Conservation (phyloP, 495 filamentous ascomycete genomes). For the Pyronema domesticum region DNA sequence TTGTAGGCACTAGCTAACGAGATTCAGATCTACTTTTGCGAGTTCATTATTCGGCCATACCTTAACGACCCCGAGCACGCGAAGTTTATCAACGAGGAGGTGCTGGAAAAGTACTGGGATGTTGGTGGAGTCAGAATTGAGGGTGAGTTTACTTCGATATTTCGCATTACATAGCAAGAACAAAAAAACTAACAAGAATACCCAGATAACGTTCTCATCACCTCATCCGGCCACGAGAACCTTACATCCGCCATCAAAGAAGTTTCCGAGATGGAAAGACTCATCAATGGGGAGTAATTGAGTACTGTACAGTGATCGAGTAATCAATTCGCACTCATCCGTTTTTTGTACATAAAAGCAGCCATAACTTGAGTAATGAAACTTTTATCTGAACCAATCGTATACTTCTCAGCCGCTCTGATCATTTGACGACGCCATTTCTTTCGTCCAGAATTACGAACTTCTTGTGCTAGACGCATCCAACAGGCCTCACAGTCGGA, state of each 20-base stretch:
- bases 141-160: constrained; percentile 27
- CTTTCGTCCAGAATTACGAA: too few species aligned
- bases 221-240: constrained; percentile 58
- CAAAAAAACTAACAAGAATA: constrained; percentile 10
- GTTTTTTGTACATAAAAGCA: too few species aligned
- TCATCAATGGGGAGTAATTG: constrained; percentile 26
- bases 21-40: constrained; percentile 72
- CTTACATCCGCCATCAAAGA: constrained; percentile 61
- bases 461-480: too few species aligned
- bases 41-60: constrained; percentile 77
- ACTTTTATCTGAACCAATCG: too few species aligned
- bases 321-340: too few species aligned
- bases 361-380: too few species aligned
- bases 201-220: constrained; percentile 60
- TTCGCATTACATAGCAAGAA: background rate
- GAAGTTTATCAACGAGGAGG: constrained; percentile 53
- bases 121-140: constrained; percentile 74
- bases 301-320: too few species aligned
- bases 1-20: background rate
- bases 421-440: too few species aligned
- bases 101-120: constrained; percentile 69
- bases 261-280: constrained; percentile 48
- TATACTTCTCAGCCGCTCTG: too few species aligned
- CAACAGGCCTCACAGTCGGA: too few species aligned
- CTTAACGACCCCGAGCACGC: constrained; percentile 48